These are phyloP conservation scores for Rhizopogon rudus DNA, from an alignment of 768 basidiomycete species.

Conservation along the genomic window DNA sequence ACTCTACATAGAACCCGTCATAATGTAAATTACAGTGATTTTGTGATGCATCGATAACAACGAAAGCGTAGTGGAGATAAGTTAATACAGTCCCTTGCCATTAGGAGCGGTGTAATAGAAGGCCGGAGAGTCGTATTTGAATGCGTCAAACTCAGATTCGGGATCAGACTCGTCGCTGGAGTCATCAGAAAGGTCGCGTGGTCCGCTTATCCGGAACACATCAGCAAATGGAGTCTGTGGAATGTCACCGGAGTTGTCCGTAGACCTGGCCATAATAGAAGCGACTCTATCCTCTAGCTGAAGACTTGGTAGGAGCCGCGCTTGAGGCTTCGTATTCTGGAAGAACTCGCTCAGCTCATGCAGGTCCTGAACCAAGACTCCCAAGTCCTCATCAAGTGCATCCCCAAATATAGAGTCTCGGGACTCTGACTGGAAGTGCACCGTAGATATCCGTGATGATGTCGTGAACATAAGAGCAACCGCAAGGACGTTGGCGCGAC, in stretches of 20 bases:
- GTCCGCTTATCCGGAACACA: slow-evolving; percentile 57
- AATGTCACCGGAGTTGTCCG: slow-evolving; percentile 42
- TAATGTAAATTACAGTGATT: not conserved
- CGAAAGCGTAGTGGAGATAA: not conserved
- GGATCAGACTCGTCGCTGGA: slow-evolving; percentile 41
- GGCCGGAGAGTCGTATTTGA: slow-evolving; percentile 54
- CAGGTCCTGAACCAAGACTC: slow-evolving; percentile 72
- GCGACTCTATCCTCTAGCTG: slow-evolving; percentile 75
- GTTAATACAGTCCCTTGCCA: slow-evolving; percentile 24
- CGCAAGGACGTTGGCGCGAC: slow-evolving; percentile 74
- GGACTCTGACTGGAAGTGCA: slow-evolving; percentile 64
- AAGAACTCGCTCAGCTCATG: slow-evolving; percentile 75
- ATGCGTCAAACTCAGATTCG: slow-evolving; percentile 44
- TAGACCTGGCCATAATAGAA: slow-evolving; percentile 80
- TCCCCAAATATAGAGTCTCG: slow-evolving; percentile 29
- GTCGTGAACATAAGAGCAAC: slow-evolving; percentile 83
- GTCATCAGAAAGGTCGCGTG: slow-evolving; percentile 33
- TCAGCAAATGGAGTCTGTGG: slow-evolving; percentile 81
- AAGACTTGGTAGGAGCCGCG: slow-evolving; percentile 44
- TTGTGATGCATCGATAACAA: not conserved
- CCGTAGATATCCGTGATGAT: slow-evolving; percentile 61
- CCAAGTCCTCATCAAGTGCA: slow-evolving; percentile 57
- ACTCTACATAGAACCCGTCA: not conserved
- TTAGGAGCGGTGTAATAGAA: slow-evolving; percentile 43
- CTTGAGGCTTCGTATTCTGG: slow-evolving; percentile 38